Evolutionary conservation across 2,329 filamentous ascomycete genomes (phyloP).

Genomic region (Claviceps spartinae): DNA sequence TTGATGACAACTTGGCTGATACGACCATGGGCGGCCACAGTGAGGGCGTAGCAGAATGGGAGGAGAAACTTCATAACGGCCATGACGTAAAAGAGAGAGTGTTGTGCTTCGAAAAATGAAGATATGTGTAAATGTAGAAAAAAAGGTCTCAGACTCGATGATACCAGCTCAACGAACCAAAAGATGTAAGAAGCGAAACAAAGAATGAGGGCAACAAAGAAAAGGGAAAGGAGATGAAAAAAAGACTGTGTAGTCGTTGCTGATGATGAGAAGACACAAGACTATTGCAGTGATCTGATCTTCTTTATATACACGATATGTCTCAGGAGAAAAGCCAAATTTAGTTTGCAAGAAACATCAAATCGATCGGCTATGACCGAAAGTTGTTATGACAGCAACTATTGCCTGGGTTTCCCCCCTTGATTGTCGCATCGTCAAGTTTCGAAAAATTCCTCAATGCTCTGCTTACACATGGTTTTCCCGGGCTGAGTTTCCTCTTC

Average conservation of each 20-base stretch:
- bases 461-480: neutral
- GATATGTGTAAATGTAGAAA: neutral
- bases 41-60: slow-evolving; percentile 14
- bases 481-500: neutral
- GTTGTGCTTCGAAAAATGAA: neutral
- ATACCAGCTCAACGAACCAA: neutral
- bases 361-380: neutral
- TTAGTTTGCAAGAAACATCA: neutral
- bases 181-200: neutral
- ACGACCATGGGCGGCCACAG: slow-evolving; percentile 20
- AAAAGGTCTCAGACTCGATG: neutral
- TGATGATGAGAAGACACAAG: neutral
- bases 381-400: neutral
- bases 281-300: neutral
- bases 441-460: neutral
- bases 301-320: neutral
- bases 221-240: neutral
- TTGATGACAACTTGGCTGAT: slow-evolving; percentile 29
- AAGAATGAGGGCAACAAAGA: neutral
- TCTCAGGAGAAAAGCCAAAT: no score
- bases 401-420: neutral
- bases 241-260: neutral
- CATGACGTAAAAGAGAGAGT: neutral
- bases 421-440: neutral
- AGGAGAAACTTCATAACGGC: slow-evolving; percentile 2